Conservation (phyloP, 2,329 filamentous ascomycete species). For the Verticillium longisporum region DNA sequence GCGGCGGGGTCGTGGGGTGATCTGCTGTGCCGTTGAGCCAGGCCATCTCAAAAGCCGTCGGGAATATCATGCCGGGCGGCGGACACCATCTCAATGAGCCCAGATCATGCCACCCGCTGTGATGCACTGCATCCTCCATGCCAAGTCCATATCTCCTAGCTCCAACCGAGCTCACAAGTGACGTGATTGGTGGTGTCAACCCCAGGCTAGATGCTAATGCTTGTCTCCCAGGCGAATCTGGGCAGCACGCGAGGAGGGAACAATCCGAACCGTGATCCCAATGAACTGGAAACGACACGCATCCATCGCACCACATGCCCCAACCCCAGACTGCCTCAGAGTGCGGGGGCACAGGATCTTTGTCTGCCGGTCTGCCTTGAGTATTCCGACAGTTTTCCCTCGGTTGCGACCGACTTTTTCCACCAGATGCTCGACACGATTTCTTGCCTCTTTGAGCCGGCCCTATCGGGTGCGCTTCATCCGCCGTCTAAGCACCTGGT, state of each 20-base stretch:
- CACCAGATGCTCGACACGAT: background rate
- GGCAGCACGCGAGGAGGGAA: background rate
- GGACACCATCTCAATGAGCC: background rate
- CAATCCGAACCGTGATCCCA: background rate
- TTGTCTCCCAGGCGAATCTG: background rate
- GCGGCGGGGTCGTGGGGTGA: background rate
- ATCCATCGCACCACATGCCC: background rate
- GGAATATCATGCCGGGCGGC: background rate
- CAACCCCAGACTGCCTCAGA: background rate
- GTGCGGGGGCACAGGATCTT: background rate
- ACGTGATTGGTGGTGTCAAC: background rate
- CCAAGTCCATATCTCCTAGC: background rate
- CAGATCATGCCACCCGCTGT: background rate
- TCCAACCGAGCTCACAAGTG: background rate
- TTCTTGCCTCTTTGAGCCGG: background rate
- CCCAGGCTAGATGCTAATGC: background rate
- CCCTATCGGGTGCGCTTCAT: background rate
- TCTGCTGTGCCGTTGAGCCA: background rate
- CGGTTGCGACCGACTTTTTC: too few species aligned
- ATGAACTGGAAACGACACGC: background rate
- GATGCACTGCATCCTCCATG: background rate
- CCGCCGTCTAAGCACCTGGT: background rate
- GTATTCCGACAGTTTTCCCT: background rate
- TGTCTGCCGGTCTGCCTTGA: background rate
- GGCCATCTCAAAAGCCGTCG: background rate